phyloP scores from a whole-genome alignment of 352 stramenopile species.

The Peronospora belbahrii region DNA sequence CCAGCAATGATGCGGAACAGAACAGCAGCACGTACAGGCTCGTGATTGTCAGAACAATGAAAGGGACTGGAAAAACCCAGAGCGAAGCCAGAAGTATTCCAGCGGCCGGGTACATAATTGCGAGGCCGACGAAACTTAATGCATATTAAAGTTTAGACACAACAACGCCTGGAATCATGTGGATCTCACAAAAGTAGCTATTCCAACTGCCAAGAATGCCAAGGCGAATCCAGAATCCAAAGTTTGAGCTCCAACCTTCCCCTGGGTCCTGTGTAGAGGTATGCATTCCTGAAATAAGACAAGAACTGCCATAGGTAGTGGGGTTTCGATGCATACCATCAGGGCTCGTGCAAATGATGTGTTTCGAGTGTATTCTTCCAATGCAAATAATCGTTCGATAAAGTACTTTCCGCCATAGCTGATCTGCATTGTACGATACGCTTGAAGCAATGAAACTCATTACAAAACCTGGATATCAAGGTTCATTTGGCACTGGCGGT shows the following conservation, averaged over 20 bases:
- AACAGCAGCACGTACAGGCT: slow-evolving; percentile 13
- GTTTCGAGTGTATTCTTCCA: slow-evolving; percentile 14
- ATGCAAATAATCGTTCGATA: slow-evolving; percentile 5
- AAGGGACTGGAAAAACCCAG: slow-evolving; percentile 22
- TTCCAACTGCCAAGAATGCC: slow-evolving; percentile 3
- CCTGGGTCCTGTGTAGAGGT: slow-evolving; percentile 14
- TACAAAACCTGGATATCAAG: neutral
- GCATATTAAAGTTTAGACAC: slow-evolving; percentile 7
- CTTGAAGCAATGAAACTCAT: neutral
- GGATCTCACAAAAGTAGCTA: slow-evolving; percentile 4
- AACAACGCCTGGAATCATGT: slow-evolving; percentile 14
- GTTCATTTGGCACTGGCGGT: neutral
- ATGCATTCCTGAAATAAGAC: neutral
- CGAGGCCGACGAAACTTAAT: slow-evolving; percentile 4
- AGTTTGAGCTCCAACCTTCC: slow-evolving; percentile 19
- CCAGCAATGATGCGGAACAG: slow-evolving; percentile 15
- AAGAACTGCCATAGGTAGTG: neutral
- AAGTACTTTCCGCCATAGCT: slow-evolving; percentile 8
- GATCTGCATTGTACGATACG: neutral
- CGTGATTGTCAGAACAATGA: slow-evolving; percentile 15
- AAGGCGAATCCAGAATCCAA: slow-evolving; percentile 20
- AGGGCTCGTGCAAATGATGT: neutral
- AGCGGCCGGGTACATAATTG: slow-evolving; percentile 1
- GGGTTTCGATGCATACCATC: neutral
- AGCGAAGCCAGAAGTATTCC: slow-evolving; percentile 12